phyloP scores from a whole-genome alignment of 208 protist genomes.

The Naegleria lovaniensis region DNA sequence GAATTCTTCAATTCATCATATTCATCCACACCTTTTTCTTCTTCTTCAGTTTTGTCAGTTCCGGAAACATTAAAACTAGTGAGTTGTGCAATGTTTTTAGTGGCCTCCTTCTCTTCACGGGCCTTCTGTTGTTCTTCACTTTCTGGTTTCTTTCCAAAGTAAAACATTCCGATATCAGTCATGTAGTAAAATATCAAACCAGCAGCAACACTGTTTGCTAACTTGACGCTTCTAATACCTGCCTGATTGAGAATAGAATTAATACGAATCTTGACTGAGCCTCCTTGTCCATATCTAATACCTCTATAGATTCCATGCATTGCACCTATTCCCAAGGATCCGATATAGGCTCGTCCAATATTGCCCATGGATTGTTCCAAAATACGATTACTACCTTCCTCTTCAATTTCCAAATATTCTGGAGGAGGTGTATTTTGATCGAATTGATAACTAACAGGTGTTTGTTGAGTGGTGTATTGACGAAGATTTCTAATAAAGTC shows the following conservation, averaged over 20 bases:
- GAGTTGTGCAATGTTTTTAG: neutral
- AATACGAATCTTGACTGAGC: neutral
- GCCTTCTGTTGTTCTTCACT: neutral
- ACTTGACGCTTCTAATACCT: neutral
- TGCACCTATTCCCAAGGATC: neutral
- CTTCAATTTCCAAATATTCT: conserved; percentile 10
- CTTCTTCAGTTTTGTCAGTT: neutral
- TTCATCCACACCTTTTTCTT: neutral
- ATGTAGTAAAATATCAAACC: neutral
- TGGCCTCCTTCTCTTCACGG: neutral
- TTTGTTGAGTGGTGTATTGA: neutral
- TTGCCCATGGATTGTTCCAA: neutral
- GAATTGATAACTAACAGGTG: neutral
- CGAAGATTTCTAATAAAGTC: neutral
- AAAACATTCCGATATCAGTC: neutral
- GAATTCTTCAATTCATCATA: neutral
- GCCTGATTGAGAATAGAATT: neutral
- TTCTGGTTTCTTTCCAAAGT: neutral
- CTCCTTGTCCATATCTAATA: neutral
- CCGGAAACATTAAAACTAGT: neutral
- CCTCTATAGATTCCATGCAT: neutral
- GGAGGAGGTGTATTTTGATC: neutral
- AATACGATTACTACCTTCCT: neutral
- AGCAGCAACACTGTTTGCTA: neutral
- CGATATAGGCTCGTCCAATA: neutral